phyloP scores from a whole-genome alignment of 2,329 filamentous ascomycete genomes.

The Neurospora sp. region DNA sequence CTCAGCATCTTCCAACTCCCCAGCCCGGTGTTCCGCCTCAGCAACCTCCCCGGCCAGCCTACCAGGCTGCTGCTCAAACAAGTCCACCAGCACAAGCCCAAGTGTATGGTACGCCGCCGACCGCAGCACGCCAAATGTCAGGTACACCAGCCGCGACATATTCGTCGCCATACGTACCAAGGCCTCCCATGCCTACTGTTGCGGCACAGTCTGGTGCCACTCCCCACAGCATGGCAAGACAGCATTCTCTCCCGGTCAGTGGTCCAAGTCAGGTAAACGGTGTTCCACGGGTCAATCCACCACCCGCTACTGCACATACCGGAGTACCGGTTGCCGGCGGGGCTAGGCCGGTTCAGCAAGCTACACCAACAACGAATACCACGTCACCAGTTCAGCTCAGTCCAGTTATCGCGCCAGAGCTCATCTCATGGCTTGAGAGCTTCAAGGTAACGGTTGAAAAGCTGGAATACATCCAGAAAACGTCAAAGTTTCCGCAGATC shows the following conservation, averaged over 20 bases:
- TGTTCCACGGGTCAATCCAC: conserved; percentile 5
- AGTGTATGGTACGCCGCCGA: conserved; percentile 16
- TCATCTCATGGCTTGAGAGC: conserved; percentile 32
- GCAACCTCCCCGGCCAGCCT: conserved; percentile 12
- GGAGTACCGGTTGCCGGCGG: conserved; percentile 2
- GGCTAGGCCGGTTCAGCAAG: conserved; percentile 8
- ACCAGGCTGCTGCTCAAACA: conserved; percentile 9
- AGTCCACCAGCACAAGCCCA: conserved; percentile 17
- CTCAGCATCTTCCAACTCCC: conserved; percentile 13
- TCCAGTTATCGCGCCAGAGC: conserved; percentile 33
- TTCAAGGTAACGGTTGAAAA: conserved; percentile 40
- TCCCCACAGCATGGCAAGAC: conserved; percentile 9
- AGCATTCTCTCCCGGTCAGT: conserved; percentile 5
- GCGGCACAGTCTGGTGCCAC: conserved; percentile 9
- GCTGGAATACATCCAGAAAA: conserved; percentile 26
- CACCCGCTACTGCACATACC: conserved; percentile 2
- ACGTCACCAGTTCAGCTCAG: conserved; percentile 8
- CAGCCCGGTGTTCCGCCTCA: conserved; percentile 11
- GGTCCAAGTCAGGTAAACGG: conserved; percentile 10
- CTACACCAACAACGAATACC: conserved; percentile 1
- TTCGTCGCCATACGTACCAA: conserved; percentile 22
- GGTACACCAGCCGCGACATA: conserved; percentile 20
- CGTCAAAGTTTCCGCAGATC: conserved; percentile 32
- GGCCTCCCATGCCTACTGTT: conserved; percentile 15
- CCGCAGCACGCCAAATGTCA: conserved; percentile 14